Conservation (phyloP, 768 basidiomycete genomes). For the Hemileccinum impolitum region DNA sequence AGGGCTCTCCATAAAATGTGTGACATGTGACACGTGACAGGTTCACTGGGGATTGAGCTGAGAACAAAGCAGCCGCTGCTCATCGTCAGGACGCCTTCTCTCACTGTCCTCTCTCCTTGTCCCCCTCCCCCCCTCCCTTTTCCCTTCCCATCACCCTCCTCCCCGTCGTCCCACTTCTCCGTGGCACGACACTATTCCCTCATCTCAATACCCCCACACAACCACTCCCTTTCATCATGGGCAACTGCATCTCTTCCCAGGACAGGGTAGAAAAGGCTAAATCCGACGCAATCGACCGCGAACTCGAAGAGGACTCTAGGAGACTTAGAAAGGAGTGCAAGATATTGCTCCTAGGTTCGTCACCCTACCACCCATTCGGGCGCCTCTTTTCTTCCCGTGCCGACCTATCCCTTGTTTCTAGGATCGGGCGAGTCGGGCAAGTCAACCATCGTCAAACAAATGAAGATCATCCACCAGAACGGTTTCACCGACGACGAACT, state of each 20-base stretch:
- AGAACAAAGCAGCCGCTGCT: conserved; percentile 22
- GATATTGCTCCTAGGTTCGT: conserved; percentile 85
- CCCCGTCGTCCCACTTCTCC: no score
- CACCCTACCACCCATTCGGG: background rate
- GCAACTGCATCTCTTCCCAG: conserved; percentile 58
- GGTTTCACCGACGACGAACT: conserved; percentile 83
- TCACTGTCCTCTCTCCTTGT: background rate
- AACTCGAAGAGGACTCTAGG: conserved; percentile 82
- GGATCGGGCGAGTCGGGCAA: conserved; percentile 96
- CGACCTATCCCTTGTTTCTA: conserved; percentile 28
- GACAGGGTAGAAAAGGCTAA: conserved; percentile 58
- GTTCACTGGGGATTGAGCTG: conserved; percentile 16
- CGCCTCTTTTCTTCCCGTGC: conserved; percentile 7
- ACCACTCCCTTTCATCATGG: conserved; percentile 41
- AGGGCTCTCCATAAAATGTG: no score
- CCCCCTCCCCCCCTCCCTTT: no score
- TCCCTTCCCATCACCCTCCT: no score
- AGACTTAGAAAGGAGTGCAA: conserved; percentile 87
- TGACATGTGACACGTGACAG: conserved; percentile 23
- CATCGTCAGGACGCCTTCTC: conserved; percentile 11
- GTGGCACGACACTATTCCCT: background rate
- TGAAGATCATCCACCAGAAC: conserved; percentile 97
- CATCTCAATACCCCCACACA: background rate
- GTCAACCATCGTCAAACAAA: conserved; percentile 95
- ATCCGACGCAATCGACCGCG: conserved; percentile 76